Conservation (phyloP, 345 rosid genomes). For the Isatis tinctoria region DNA sequence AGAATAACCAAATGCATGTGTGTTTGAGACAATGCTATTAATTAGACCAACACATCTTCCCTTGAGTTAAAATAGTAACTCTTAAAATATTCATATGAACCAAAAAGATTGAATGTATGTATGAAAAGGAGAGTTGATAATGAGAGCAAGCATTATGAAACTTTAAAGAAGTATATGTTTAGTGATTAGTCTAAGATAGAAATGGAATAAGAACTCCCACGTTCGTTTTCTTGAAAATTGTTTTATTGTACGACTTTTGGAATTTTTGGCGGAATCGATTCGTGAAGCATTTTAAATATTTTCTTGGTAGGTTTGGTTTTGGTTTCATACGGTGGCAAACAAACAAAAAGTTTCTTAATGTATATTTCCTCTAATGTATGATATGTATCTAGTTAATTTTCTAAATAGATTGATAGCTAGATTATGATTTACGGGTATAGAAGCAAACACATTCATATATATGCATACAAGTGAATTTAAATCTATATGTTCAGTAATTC, state of each 20-base stretch:
- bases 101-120: not conserved
- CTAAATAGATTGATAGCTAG: too few relatives aligned
- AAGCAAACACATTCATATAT: too few relatives aligned
- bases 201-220: constrained; percentile 27
- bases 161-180: constrained; percentile 15
- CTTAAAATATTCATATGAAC: not conserved
- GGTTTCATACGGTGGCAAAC: constrained; percentile 15
- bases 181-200: constrained; percentile 26
- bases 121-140: constrained; percentile 14
- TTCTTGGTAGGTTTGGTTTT: constrained; percentile 20
- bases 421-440: too few relatives aligned
- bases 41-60: not conserved
- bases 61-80: not conserved
- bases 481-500: too few relatives aligned
- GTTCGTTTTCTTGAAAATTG: constrained; percentile 9
- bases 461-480: too few relatives aligned
- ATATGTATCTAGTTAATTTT: not conserved
- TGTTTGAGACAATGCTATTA: not conserved
- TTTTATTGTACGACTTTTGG: not conserved
- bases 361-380: not conserved
- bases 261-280: constrained; percentile 17
- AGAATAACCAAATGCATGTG: not conserved
- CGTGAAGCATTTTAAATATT: not conserved
- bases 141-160: constrained; percentile 25
- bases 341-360: not conserved